These are phyloP conservation scores for Leonotis leonurus DNA, from an alignment of 257 asterid species.

Conservation along the genomic window DNA sequence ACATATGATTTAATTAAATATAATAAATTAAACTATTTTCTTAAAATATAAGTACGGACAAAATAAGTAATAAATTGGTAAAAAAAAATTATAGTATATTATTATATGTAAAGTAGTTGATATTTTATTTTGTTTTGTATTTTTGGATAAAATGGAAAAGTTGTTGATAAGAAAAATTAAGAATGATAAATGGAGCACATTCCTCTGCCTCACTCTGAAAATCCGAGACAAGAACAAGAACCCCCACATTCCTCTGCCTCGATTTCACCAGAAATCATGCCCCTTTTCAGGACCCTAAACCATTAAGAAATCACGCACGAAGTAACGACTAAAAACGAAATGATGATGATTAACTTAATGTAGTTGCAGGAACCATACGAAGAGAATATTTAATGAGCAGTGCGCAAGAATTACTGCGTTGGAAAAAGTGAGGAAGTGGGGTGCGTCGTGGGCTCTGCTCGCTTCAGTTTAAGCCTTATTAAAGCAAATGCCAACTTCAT, in stretches of 20 bases:
- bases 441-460: conserved; percentile 30
- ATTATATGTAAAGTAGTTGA: too few relatives aligned
- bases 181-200: neutral
- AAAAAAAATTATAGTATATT: too few relatives aligned
- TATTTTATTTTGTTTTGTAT: too few relatives aligned
- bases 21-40: too few relatives aligned
- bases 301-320: conserved; percentile 4
- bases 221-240: conserved; percentile 1
- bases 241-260: conserved; percentile 36
- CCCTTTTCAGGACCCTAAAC: conserved; percentile 10
- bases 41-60: too few relatives aligned
- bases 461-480: conserved; percentile 31
- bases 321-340: neutral
- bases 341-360: conserved; percentile 8
- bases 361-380: conserved; percentile 11
- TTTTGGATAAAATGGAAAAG: too few relatives aligned
- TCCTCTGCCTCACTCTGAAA: neutral
- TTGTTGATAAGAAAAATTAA: neutral
- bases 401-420: conserved; percentile 30
- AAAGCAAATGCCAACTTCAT: conserved; percentile 38
- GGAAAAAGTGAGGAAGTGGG: conserved; percentile 29
- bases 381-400: conserved; percentile 35
- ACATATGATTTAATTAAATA: too few relatives aligned
- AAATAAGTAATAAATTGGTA: too few relatives aligned
- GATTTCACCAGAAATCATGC: conserved; percentile 28